These are phyloP conservation scores for Sporobolomyces phaffii DNA, from an alignment of 768 basidiomycete genomes.

Conservation along the genomic window DNA sequence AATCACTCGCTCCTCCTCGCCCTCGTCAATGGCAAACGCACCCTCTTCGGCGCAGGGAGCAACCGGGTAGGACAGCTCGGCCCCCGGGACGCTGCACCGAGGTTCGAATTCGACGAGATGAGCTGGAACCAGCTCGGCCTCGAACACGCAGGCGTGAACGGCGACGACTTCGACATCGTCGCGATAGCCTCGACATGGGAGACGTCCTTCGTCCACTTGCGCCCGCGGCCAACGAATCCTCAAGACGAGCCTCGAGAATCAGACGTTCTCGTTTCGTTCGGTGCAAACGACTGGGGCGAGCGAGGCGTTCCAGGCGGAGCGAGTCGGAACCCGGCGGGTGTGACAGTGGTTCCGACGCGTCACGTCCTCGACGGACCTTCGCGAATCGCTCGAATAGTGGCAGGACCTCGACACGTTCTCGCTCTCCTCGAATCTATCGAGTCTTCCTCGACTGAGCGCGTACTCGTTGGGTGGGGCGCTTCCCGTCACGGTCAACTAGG, in stretches of 20 bases:
- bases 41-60: constrained; percentile 70
- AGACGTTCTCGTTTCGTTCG: constrained; percentile 63
- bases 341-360: too few species aligned
- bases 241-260: neutral
- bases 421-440: constrained; percentile 37
- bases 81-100: constrained; percentile 12
- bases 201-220: constrained; percentile 67
- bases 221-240: constrained; percentile 49
- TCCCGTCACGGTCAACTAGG: constrained; percentile 81
- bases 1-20: constrained; percentile 72
- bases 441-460: neutral
- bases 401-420: constrained; percentile 71
- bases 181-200: constrained; percentile 71
- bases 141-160: constrained; percentile 40
- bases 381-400: constrained; percentile 51
- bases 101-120: neutral
- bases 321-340: too few species aligned
- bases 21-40: neutral
- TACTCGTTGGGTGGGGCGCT: constrained; percentile 73
- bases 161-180: constrained; percentile 51
- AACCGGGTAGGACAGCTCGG: constrained; percentile 69
- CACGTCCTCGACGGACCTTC: constrained; percentile 33
- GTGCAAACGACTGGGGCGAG: constrained; percentile 76
- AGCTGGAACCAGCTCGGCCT: constrained; percentile 48
- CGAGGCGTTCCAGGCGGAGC: constrained; percentile 58